Evolutionary conservation across 345 rosid genomes (phyloP).

Genomic region (Citrus unshiu): DNA sequence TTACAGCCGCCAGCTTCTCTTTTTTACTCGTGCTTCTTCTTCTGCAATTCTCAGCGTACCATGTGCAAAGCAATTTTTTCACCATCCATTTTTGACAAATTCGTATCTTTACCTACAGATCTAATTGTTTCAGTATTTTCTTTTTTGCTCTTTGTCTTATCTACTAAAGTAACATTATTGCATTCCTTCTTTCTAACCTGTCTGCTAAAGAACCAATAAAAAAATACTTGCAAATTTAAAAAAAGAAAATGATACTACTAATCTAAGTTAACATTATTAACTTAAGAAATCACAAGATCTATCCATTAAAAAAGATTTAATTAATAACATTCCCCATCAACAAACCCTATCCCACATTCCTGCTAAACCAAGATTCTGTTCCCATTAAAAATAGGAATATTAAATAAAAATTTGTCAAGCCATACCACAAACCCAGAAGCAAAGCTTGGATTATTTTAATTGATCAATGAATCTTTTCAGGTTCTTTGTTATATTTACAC

Average conservation of each 20-base stretch:
- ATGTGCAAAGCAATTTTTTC: neutral
- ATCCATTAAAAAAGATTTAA: neutral
- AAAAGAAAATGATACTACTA: neutral
- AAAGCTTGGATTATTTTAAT: neutral
- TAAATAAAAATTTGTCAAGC: neutral
- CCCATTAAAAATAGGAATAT: neutral
- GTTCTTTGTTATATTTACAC: too few relatives aligned
- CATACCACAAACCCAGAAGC: neutral
- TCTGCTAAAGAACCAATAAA: conserved; percentile 4
- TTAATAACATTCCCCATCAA: neutral
- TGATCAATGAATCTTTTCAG: too few relatives aligned
- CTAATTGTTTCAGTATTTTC: neutral
- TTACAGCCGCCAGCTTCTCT: neutral
- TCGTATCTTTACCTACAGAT: neutral
- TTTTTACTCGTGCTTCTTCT: neutral
- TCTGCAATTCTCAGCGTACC: neutral
- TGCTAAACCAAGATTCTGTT: neutral
- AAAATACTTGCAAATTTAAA: neutral
- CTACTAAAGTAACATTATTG: neutral
- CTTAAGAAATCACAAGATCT: neutral
- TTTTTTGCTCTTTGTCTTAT: neutral
- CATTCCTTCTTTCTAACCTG: conserved; percentile 26
- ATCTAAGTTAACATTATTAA: neutral
- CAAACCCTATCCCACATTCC: neutral
- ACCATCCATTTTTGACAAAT: neutral